Base-by-base conservation (phyloP, 2,329 filamentous ascomycete genomes). In the Fusarium sublunatum region DNA sequence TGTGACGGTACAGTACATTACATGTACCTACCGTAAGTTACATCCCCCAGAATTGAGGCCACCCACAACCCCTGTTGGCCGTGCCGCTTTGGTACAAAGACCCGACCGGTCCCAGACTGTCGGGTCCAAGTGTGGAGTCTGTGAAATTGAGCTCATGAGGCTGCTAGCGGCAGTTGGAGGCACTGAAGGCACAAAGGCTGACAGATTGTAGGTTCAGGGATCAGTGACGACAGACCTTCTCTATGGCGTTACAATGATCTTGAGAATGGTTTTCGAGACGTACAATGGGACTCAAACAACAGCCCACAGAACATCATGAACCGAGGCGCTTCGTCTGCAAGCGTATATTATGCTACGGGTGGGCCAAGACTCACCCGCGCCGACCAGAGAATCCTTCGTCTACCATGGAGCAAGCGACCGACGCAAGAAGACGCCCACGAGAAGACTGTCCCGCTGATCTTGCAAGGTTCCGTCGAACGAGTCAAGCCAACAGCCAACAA, bases 61-160 rank as follows among this genome's bases (percentile, higher is more conserved):
- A 54, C 52, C 47, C 43, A 51, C 42, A 44, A 66, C 50, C 69
- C 69, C 55, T 70, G 67, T 51, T 41, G 6, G 13, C 58, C 56
- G 58, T 64, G 61, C 68, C 65, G 56, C 55, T 70, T 54, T 68
- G 60, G 64, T 63, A 63, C 65, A 58, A 67, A 60, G 57, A 54
- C 48, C 57, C 41, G 57, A 24, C 59, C 52, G 38, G 69, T 59
- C 47, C 69, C 69, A 71, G 35, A 68, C 69, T 71, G 69, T 71
- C 69, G 69, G 69, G 69, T 66, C 58, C 24, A 34, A 26, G 24
- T 58, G 60, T 68, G 68, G 69, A 60, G 55, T 52, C 54, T 22
- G 29, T 49, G 58, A 69, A 67, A 71, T 71, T 69, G 54, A 52
- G 55, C 50, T 54, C 55, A 56, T 65, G 52, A 56, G 55, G 53